Conservation (phyloP, 805 yeast species). For the Saturnispora mendoncae region DNA sequence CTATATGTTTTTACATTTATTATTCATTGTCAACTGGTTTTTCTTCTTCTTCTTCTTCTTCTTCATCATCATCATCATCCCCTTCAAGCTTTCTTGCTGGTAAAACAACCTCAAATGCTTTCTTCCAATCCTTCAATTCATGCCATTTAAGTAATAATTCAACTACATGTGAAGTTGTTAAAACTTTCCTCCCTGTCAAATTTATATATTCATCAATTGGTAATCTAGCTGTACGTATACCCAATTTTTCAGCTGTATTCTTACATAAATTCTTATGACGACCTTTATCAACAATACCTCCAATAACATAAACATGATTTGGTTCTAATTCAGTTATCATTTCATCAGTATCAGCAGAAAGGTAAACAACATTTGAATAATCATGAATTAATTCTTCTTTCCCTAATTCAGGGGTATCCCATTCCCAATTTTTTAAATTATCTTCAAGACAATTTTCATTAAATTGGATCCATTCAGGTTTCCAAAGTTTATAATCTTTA, state of each 20-base stretch:
- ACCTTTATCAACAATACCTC: slow-evolving; percentile 95
- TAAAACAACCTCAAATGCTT: slow-evolving; percentile 76
- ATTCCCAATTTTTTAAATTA: slow-evolving; percentile 16
- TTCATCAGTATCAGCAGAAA: slow-evolving; percentile 83
- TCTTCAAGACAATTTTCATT: slow-evolving; percentile 30
- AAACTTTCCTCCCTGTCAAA: slow-evolving; percentile 76
- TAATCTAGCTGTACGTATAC: slow-evolving; percentile 63
- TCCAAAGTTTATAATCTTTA: slow-evolving; percentile 60
- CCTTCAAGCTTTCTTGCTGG: slow-evolving; percentile 62
- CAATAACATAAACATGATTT: slow-evolving; percentile 74
- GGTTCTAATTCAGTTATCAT: slow-evolving; percentile 53
- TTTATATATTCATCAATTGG: slow-evolving; percentile 84
- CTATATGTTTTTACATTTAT: neutral
- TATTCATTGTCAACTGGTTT: neutral
- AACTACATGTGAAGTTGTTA: slow-evolving; percentile 93
- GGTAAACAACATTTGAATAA: slow-evolving; percentile 45
- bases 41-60: neutral
- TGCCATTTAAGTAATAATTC: slow-evolving; percentile 77
- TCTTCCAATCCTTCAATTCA: slow-evolving; percentile 73
- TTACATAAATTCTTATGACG: slow-evolving; percentile 74
- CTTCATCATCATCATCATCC: slow-evolving; percentile 1
- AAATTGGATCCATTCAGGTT: slow-evolving; percentile 42
- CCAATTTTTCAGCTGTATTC: slow-evolving; percentile 68
- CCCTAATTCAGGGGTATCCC: slow-evolving; percentile 53
- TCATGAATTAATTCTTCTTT: slow-evolving; percentile 33